phyloP scores from a whole-genome alignment of 306 rosid genomes.

The Geum urbanum region DNA sequence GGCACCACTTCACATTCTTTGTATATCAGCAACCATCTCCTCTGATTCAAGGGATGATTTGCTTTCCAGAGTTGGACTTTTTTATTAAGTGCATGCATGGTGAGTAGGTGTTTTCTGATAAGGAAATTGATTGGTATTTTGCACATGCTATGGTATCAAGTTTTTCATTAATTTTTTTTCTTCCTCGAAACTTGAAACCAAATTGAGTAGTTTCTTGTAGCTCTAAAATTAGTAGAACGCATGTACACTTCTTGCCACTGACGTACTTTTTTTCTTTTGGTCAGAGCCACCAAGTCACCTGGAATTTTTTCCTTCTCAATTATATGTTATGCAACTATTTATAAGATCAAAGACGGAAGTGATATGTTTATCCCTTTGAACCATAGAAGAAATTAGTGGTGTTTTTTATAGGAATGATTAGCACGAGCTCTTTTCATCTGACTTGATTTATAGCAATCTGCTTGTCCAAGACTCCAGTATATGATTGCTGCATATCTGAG shows the following conservation, averaged over 20 bases:
- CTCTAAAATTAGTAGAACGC: too few species aligned
- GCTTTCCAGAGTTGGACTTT: conserved; percentile 70
- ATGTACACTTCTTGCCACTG: too few species aligned
- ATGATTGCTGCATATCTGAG: background rate
- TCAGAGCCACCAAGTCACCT: too few species aligned
- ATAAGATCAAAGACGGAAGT: too few species aligned
- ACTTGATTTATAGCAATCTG: background rate
- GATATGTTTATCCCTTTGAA: background rate
- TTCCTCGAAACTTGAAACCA: background rate
- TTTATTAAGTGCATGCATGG: conserved; percentile 95
- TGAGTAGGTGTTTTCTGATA: conserved; percentile 30
- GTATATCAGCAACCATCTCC: conserved; percentile 71
- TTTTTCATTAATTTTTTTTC: background rate
- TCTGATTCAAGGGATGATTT: conserved; percentile 60
- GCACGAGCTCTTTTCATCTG: background rate
- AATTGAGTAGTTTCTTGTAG: background rate
- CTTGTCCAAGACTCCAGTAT: background rate
- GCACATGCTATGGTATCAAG: background rate
- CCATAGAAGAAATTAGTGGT: background rate
- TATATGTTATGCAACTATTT: too few species aligned
- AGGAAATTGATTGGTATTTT: background rate
- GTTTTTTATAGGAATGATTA: background rate
- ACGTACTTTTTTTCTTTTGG: too few species aligned
- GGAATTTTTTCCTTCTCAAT: background rate
- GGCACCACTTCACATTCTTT: conserved; percentile 66